Evolutionary conservation across 345 rosid species (phyloP).

Genomic region (Syzygium aromaticum): DNA sequence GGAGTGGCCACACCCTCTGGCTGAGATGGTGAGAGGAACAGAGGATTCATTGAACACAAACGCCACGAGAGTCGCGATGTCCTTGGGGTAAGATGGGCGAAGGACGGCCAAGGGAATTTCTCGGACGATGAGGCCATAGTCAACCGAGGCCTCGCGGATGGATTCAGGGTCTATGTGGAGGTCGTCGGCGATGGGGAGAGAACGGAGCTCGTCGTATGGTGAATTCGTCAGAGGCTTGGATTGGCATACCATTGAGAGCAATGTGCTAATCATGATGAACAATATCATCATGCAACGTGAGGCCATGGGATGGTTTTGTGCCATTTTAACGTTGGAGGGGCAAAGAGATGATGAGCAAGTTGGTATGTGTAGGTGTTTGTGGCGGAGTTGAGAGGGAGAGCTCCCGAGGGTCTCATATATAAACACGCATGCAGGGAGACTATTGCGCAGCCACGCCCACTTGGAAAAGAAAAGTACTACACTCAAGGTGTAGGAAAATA

Average conservation of each 20-base stretch:
- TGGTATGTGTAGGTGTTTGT: neutral
- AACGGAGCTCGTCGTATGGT: neutral
- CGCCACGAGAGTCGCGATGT: constrained; percentile 18
- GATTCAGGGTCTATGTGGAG: constrained; percentile 15
- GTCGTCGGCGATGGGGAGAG: neutral
- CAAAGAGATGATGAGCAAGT: neutral
- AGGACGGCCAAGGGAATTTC: constrained; percentile 26
- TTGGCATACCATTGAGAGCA: neutral
- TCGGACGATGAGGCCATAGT: constrained; percentile 27
- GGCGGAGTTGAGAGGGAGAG: neutral
- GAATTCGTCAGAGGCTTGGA: neutral
- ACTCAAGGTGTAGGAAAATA: neutral
- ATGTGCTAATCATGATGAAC: neutral
- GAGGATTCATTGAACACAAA: constrained; percentile 12
- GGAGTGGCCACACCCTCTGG: constrained; percentile 38
- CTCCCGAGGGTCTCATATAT: neutral
- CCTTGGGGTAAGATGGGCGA: constrained; percentile 18
- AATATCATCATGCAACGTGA: neutral
- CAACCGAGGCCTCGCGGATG: constrained; percentile 20
- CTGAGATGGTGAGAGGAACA: constrained; percentile 17
- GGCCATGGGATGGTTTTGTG: neutral
- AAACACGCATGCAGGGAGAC: neutral
- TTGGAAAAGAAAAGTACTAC: neutral
- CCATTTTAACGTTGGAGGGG: neutral
- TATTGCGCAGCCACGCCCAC: neutral